Percentiles rank a stretch among this genome's conserved stretches.
Conservation (phyloP, 73 alveolate species). For the Durusdinium trenchii region DNA sequence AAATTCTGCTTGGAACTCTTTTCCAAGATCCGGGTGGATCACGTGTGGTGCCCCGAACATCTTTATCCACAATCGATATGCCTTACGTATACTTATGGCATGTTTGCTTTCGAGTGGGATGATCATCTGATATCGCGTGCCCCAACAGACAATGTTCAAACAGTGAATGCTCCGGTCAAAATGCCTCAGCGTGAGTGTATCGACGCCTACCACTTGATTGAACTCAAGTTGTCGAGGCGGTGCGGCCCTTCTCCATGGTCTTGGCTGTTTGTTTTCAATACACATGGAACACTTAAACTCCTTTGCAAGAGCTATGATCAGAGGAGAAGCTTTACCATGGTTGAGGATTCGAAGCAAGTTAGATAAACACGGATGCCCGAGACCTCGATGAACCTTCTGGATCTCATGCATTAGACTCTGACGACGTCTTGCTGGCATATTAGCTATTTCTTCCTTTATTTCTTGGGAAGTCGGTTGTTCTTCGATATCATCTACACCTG, state of each 20-base stretch:
- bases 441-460: background rate
- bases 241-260: background rate
- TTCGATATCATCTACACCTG: background rate
- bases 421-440: background rate
- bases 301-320: background rate
- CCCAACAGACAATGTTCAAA: background rate
- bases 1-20: background rate
- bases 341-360: background rate
- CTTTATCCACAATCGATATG: background rate
- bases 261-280: background rate
- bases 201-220: slow-evolving; percentile 4
- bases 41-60: background rate
- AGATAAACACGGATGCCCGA: background rate
- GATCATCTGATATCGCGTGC: slow-evolving; percentile 7
- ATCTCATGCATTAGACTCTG: background rate
- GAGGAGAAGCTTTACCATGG: background rate
- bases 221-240: background rate
- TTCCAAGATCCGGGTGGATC: background rate
- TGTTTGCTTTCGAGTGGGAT: background rate
- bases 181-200: background rate
- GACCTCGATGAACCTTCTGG: background rate
- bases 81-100: background rate
- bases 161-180: background rate
- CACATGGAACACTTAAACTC: background rate
- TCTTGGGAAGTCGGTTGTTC: background rate